Base-by-base conservation (phyloP, 148 eudicot genomes). In the Chenopodium berlandieri region DNA sequence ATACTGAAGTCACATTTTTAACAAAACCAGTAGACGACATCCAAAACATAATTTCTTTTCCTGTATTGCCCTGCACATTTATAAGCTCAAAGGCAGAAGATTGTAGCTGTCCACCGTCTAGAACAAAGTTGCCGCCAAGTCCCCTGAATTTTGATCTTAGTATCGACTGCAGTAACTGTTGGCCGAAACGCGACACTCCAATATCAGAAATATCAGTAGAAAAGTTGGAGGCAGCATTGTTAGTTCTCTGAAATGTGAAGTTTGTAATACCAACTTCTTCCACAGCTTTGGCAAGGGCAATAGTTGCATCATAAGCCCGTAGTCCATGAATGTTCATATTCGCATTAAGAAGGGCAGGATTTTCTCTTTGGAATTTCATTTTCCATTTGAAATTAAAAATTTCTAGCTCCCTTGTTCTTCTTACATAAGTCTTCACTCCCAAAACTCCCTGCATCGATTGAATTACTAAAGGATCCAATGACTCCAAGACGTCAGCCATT, bases 361-460 rank as follows among this genome's bases (percentile, higher is more conserved):
- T 83, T 52, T 87, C 88, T 75, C 78, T 78, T 8, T 32, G 80
- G 68, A 87, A 85, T 31, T 71, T 85, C 74, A 30, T 78, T 67
- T 81, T 86, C 97, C 93, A 92, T 75, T 85, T 89, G 17, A 12
- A 31, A 16, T 67, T 73, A 63, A 92, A 91, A 32, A 69, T 76
- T 4, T 75, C 64, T 0, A 87, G 85, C 71, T 86, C 73, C 7
- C 37, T 82, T 3, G 97, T 82, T 19, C 22, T 37, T 2, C 90
- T 86, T 34, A 90, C 73, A 47, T 89, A 85, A n/a, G 93, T 83
- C 80, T 84, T 90, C 20, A 92, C 76, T 22, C 98, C 98, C 3
- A 92, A 56, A 1, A 89, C 91, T 1, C 97, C 98, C 77, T 92
- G 89, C 97, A 94, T 89, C 3, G 90, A 82, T 31, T 84, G 85